Base-by-base conservation (phyloP, 1,284 basidiomycete species). In the Apiotrichum laibachii region DNA sequence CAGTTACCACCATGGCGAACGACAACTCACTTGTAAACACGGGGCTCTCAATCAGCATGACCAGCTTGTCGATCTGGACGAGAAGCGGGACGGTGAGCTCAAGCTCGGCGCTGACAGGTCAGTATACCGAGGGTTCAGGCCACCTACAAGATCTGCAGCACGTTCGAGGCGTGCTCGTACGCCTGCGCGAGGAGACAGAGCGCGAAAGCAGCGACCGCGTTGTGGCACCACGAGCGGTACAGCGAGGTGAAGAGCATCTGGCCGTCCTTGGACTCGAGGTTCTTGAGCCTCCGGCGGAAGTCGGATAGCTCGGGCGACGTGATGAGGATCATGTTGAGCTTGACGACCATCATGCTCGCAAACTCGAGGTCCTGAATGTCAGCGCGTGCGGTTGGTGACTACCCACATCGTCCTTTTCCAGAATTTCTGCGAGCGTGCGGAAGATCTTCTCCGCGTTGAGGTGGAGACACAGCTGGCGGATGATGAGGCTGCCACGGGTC, bases 191-290 rank as follows among this genome's bases (percentile, higher is more conserved):
- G 82, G 21, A 99, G 83, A 76, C 96, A 99, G 5, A 99, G 83
- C 1, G 92, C 91, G 72, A 99, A 96, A 0, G 93, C 92, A 0
- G 96, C 89, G 26, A 99, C 93, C 0, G 96, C 90, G 72, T 98
- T 98, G 73, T 99, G 96, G 75, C 93, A 98, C 95, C 96, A 99
- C 43, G 92, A 97, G 40, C 92, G 85, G 73, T 99, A 99, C 19
- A 99, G 80, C 0, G 88, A 90, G 1, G 88, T 89, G 73, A 99
- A 99, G 26, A 99, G 79, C 75, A 78, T 77, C 79, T 97, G 92
- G 1, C 94, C 93, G 66, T 99, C 96, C 74, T 91, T 86, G n/a
- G 88, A 92, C 70, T 99, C 96, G 50, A 97, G 79, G 68, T 88
- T 95, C 77, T 95, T 96, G 57, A 99, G 80, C 57, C 93, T 82